These are phyloP conservation scores for Amanita exitialis DNA, from an alignment of 768 basidiomycete genomes.

Conservation along the genomic window DNA sequence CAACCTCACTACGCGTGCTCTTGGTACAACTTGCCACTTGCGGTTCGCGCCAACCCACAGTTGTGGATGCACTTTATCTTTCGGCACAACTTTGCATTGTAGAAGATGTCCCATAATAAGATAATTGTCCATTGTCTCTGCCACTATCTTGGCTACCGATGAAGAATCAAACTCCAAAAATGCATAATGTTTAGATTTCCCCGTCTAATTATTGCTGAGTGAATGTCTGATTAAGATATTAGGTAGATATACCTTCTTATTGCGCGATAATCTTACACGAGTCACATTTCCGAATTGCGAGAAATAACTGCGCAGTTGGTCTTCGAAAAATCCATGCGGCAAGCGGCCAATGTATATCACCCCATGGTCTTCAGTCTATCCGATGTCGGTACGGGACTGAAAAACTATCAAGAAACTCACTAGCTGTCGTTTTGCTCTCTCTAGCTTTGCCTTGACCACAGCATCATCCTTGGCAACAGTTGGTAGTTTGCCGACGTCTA, in stretches of 20 bases:
- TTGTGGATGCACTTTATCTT: conserved; percentile 84
- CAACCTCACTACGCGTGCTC: conserved; percentile 55
- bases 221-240: not conserved
- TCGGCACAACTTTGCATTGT: conserved; percentile 82
- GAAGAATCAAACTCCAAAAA: conserved; percentile 92
- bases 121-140: conserved; percentile 99
- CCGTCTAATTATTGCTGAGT: conserved; percentile 48
- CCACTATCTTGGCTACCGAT: conserved; percentile 87
- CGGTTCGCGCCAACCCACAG: conserved; percentile 97
- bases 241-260: conserved; percentile 60
- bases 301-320: conserved; percentile 87
- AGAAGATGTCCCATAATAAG: conserved; percentile 91
- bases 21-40: conserved; percentile 76
- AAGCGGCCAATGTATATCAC: conserved; percentile 85
- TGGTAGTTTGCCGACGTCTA: conserved; percentile 44
- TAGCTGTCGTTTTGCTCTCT: conserved; percentile 52
- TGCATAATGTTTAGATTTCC: conserved; percentile 92
- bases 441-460: conserved; percentile 55
- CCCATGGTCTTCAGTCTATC: conserved; percentile 54
- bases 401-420: conserved; percentile 31
- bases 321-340: conserved; percentile 97
- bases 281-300: conserved; percentile 90
- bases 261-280: conserved; percentile 82
- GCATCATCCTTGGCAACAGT: conserved; percentile 86
- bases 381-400: conserved; percentile 1